Conservation (phyloP, 1,284 basidiomycete genomes). For the Tilletia setariae region DNA sequence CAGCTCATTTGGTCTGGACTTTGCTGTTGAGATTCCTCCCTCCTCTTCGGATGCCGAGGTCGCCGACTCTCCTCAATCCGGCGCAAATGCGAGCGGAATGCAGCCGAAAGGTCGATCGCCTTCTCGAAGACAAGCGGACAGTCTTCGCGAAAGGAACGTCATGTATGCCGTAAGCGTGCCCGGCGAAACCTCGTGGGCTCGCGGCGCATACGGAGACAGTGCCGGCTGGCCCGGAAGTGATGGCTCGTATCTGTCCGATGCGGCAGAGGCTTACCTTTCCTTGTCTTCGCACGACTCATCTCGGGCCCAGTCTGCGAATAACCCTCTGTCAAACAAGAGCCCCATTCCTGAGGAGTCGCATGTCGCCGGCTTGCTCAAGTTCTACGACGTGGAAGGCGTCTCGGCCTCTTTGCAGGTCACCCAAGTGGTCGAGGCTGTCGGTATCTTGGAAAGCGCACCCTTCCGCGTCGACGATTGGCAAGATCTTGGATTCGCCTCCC, state of each 20-base stretch:
- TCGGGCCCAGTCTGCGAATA: not conserved
- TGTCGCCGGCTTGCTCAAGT: slow-evolving; percentile 31
- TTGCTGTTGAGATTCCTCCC: not conserved
- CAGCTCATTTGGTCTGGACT: slow-evolving; percentile 15
- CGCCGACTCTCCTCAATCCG: slow-evolving; percentile 18
- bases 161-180: slow-evolving; percentile 51
- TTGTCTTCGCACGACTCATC: not conserved
- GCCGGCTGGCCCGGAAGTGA: not conserved
- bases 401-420: slow-evolving; percentile 44
- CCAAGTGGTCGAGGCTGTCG: slow-evolving; percentile 46
- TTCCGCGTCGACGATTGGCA: slow-evolving; percentile 6
- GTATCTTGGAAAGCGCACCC: slow-evolving; percentile 35
- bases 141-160: slow-evolving; percentile 50
- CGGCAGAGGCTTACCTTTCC: slow-evolving; percentile 7
- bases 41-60: not conserved
- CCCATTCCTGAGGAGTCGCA: slow-evolving; percentile 26
- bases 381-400: slow-evolving; percentile 40
- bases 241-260: not conserved
- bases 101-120: slow-evolving; percentile 3
- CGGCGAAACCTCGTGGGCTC: slow-evolving; percentile 48
- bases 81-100: slow-evolving; percentile 16
- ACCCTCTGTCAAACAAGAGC: slow-evolving; percentile 18
- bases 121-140: slow-evolving; percentile 35
- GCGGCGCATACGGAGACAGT: slow-evolving; percentile 24
- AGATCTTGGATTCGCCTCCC: not conserved